A percentile compares a stretch with the other conserved stretches of the same genome.
Conservation (phyloP, 169 alveolate species). For the Plasmodium coatneyi region DNA sequence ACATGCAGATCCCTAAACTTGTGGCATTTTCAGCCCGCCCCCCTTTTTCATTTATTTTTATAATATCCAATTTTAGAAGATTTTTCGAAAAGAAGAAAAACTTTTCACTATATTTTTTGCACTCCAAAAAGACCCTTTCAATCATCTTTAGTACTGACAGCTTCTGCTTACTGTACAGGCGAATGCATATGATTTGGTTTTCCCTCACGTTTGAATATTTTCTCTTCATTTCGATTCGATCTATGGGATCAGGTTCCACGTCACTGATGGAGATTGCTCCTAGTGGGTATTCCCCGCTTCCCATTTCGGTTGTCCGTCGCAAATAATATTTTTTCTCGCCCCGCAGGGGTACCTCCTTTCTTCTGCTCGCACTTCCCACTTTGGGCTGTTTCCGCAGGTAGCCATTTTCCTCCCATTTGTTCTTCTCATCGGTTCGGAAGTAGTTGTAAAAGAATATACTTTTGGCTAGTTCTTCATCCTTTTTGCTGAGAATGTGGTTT, state of each 20-base stretch:
- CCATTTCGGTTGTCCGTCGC: not conserved
- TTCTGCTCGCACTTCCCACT: not conserved
- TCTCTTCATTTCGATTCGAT: not conserved
- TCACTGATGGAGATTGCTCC: not conserved
- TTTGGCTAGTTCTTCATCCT: slow-evolving; percentile 31
- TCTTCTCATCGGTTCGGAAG: not conserved
- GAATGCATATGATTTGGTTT: slow-evolving; percentile 28
- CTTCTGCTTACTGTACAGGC: slow-evolving; percentile 18
- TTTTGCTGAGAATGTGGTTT: slow-evolving; percentile 2
- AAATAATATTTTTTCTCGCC: not conserved
- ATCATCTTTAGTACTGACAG: slow-evolving; percentile 20
- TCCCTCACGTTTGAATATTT: not conserved
- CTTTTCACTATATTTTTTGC: slow-evolving; percentile 72
- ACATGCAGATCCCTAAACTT: slow-evolving; percentile 44
- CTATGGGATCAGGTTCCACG: not conserved
- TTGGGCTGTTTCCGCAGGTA: not conserved
- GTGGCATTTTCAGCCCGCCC: slow-evolving; percentile 34
- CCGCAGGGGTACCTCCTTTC: not conserved
- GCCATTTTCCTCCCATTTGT: slow-evolving; percentile 14
- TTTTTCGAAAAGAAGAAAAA: slow-evolving; percentile 60
- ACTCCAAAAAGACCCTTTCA: slow-evolving; percentile 64
- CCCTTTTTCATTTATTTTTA: slow-evolving; percentile 55
- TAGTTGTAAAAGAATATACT: slow-evolving; percentile 15
- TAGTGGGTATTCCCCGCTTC: not conserved
- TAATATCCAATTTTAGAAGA: slow-evolving; percentile 54